A percentile compares a stretch with the other conserved stretches of the same genome.
Evolutionary conservation across 768 basidiomycete genomes (phyloP).

Genomic region (Naematelia aurantialba): DNA sequence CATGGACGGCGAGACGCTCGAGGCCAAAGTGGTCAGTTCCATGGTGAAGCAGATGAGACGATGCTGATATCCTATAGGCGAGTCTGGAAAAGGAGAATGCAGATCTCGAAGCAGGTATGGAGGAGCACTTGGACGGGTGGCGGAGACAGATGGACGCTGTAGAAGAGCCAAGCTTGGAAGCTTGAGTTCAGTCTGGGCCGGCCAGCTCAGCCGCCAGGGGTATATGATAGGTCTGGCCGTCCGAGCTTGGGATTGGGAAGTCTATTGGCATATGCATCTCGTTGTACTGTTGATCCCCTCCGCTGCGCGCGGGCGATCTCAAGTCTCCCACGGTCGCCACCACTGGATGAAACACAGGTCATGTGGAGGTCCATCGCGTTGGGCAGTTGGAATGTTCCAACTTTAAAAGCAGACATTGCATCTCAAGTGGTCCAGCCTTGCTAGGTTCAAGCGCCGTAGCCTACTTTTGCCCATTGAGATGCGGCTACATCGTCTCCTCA

Average conservation of each 20-base stretch:
- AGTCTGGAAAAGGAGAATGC: slow-evolving; percentile 35
- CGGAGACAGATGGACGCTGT: slow-evolving; percentile 1
- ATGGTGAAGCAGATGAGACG: background rate
- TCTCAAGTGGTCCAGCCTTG: too few species aligned
- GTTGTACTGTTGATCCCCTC: background rate
- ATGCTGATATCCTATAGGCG: slow-evolving; percentile 10
- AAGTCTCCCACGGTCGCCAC: background rate
- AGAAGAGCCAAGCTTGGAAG: background rate
- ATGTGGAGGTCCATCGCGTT: background rate
- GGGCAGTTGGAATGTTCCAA: background rate
- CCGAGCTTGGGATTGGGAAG: too few species aligned
- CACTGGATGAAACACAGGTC: background rate
- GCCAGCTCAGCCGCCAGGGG: background rate
- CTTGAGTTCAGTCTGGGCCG: background rate
- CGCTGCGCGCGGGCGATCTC: background rate
- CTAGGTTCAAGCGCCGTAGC: too few species aligned
- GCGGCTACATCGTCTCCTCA: background rate
- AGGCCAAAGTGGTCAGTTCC: slow-evolving; percentile 40
- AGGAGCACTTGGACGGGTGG: slow-evolving; percentile 10
- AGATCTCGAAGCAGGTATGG: slow-evolving; percentile 14
- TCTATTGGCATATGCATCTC: background rate
- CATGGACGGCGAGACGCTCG: slow-evolving; percentile 32
- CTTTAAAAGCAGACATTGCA: too few species aligned
- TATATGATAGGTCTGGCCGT: too few species aligned
- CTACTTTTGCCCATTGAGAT: background rate